These are phyloP conservation scores for Omphalotus guepiniiformis DNA, from an alignment of 768 basidiomycete genomes.

Conservation along the genomic window DNA sequence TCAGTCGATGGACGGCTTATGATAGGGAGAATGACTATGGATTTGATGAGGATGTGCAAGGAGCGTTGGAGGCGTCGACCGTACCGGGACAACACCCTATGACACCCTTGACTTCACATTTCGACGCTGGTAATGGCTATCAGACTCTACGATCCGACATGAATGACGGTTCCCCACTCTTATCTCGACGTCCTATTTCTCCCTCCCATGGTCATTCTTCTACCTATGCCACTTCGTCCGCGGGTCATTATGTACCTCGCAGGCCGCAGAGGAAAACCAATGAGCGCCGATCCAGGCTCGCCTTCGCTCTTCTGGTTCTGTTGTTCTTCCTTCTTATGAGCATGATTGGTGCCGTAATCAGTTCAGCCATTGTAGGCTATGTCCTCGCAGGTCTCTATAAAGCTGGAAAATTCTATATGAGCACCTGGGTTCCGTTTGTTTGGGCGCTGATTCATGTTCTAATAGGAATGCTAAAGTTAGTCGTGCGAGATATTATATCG, in stretches of 20 bases:
- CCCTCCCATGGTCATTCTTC: conserved; percentile 8
- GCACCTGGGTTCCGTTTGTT: conserved; percentile 20
- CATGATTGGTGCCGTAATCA: conserved; percentile 42
- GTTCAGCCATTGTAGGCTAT: conserved; percentile 43
- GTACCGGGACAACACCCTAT: background rate
- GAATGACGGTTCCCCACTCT: background rate
- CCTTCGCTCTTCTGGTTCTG: conserved; percentile 44
- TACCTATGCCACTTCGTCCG: conserved; percentile 13
- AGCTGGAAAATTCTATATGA: conserved; percentile 45
- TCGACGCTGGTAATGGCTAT: background rate
- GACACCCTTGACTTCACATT: background rate
- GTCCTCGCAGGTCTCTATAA: conserved; percentile 41
- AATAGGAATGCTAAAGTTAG: conserved; percentile 12
- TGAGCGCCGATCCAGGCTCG: conserved; percentile 41
- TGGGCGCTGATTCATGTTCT: conserved; percentile 17
- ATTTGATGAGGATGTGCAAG: conserved; percentile 2
- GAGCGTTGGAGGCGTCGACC: background rate
- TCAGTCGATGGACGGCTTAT: conserved; percentile 1
- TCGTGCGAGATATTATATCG: background rate
- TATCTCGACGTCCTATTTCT: background rate
- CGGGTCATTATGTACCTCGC: conserved; percentile 9
- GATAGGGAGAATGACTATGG: background rate
- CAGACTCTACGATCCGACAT: background rate
- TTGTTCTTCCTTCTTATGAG: conserved; percentile 37
- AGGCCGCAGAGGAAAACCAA: conserved; percentile 16